A percentile compares a stretch with the other conserved stretches of the same genome.
phyloP scores from a whole-genome alignment of 805 yeast genomes.

The Priceomyces fermenticarens region DNA sequence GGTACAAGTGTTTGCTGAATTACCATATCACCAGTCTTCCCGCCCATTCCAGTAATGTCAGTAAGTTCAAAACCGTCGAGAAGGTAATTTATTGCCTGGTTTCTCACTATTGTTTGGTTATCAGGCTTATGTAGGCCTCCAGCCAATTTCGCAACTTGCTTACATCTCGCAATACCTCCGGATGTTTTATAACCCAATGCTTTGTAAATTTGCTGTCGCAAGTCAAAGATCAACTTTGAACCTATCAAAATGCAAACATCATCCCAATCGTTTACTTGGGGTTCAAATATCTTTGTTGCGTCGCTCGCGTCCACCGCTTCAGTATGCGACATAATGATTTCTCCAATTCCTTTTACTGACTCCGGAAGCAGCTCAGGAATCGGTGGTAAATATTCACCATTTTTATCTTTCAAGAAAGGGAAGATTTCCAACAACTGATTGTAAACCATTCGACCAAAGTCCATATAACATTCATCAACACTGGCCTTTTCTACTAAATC shows the following conservation, averaged over 20 bases:
- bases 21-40: conserved; percentile 71
- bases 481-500: conserved; percentile 87
- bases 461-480: conserved; percentile 89
- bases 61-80: conserved; percentile 58
- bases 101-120: conserved; percentile 72
- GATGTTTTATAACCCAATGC: conserved; percentile 82
- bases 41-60: conserved; percentile 91
- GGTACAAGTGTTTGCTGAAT: conserved; percentile 51
- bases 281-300: not conserved
- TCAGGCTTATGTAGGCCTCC: conserved; percentile 84
- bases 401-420: conserved; percentile 40
- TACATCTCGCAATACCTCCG: conserved; percentile 78
- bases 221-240: conserved; percentile 51
- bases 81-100: conserved; percentile 47
- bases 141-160: conserved; percentile 80
- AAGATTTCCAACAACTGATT: conserved; percentile 37
- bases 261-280: conserved; percentile 57
- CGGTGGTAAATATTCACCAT: conserved; percentile 36
- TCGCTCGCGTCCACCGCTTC: not conserved
- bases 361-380: conserved; percentile 38
- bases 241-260: conserved; percentile 70
- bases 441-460: conserved; percentile 68
- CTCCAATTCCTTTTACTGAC: conserved; percentile 29
- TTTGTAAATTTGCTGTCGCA: conserved; percentile 51
- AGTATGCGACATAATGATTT: conserved; percentile 8